Conservation (phyloP, 331 rosid genomes). For the Rhamnella rubrinervis region DNA sequence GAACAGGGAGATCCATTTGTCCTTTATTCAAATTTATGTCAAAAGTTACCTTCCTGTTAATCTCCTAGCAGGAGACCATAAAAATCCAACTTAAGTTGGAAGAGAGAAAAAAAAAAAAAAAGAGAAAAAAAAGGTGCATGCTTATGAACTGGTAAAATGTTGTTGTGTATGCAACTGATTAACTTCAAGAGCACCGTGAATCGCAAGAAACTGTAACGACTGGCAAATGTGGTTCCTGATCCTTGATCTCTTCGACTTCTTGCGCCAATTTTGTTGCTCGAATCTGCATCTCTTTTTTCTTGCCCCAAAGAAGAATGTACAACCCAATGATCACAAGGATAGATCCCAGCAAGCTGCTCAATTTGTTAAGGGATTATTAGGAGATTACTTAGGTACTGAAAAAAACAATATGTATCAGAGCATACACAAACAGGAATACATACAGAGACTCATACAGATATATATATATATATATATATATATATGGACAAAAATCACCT, state of each 20-base stretch:
- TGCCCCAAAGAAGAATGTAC: slow-evolving; percentile 87
- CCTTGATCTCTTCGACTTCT: slow-evolving; percentile 46
- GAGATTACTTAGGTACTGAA: background rate
- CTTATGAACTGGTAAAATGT: background rate
- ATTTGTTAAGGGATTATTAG: background rate
- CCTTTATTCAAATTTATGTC: background rate
- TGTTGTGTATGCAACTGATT: background rate
- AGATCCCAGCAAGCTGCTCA: slow-evolving; percentile 67
- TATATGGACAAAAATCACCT: slow-evolving; percentile 40
- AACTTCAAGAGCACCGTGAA: slow-evolving; percentile 30
- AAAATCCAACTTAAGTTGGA: background rate
- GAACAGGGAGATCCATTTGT: background rate
- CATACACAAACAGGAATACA: too few relatives aligned
- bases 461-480: too few relatives aligned
- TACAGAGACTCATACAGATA: too few relatives aligned
- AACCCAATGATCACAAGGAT: slow-evolving; percentile 67
- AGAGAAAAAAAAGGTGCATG: background rate
- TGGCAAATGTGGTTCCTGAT: slow-evolving; percentile 47
- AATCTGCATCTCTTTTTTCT: slow-evolving; percentile 62
- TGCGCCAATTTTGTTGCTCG: slow-evolving; percentile 35
- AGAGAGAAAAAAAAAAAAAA: too few relatives aligned
- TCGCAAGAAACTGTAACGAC: slow-evolving; percentile 42
- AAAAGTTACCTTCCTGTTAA: too few relatives aligned
- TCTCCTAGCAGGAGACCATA: too few relatives aligned
- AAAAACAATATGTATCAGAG: background rate